Base-by-base conservation (phyloP, 2,329 filamentous ascomycete genomes). In the Neopestalotiopsis sp. region DNA sequence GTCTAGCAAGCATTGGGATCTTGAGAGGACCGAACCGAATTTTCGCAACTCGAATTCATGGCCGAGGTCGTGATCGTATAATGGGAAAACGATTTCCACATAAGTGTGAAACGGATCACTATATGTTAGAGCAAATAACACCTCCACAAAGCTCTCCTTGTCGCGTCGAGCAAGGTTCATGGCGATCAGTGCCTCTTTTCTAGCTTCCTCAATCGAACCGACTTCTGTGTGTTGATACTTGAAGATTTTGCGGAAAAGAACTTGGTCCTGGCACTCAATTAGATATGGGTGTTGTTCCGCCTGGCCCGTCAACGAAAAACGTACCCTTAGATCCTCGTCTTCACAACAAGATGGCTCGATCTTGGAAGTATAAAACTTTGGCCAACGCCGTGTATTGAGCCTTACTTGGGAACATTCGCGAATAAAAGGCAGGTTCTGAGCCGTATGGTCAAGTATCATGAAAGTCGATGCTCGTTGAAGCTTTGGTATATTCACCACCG, bases 151-250 rank as follows among this genome's bases (percentile, higher is more conserved):
- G 17, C 20, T 58, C 3, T 28, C n/a, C 7, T 17, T 13, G 4
- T 58, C 56, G 10, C 56, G 56, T 58, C 10, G 56, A 58, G 56
- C 56, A 13, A 58, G 10, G 56, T 58, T n/a, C 56, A 58, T 58
- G 17, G 56, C 56, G 28, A 58, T 58, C 3, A 13, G 56, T 28
- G 56, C 56, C 56, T 58, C 56, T 13, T 30, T 28, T 32, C 10
- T 20, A 7, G 56, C 56, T 28, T 58, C 20, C 9, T 4, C n/a
- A 17, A 58, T 58, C 20, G 28, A 6, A 14, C 10, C 20, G 28
- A 28, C n/a, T 58, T 5, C 6, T 2, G 28, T 20, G 20, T 28
- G 56, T 28, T 9, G 56, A 17, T 24, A 58, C 7, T 58, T 58
- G 56, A 58, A 58, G n/a, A 58, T 20, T 20, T 58, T 58, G 20